Evolutionary conservation across 1,139 yeast species (phyloP).

Genomic region (Dujonia santamariae): DNA sequence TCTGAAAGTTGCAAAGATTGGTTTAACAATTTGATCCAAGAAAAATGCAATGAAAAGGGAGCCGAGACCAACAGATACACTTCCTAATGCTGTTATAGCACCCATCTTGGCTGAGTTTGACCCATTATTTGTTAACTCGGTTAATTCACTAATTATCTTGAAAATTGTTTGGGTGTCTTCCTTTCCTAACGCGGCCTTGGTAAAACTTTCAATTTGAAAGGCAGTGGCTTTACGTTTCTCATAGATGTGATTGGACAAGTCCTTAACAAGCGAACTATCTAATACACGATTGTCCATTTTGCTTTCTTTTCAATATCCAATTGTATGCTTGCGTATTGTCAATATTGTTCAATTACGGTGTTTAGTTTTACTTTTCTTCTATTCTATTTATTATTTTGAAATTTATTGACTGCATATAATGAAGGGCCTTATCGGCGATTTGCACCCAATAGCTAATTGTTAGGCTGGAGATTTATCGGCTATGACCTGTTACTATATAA

Average conservation of each 20-base stretch:
- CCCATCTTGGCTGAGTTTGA: slow-evolving; percentile 49
- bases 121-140: slow-evolving; percentile 40
- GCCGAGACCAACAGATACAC: slow-evolving; percentile 49
- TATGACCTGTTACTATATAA: too few relatives aligned
- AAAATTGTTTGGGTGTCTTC: slow-evolving; percentile 69
- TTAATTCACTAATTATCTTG: slow-evolving; percentile 40
- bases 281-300: slow-evolving; percentile 35
- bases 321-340: too few relatives aligned
- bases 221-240: slow-evolving; percentile 97
- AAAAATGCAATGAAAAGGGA: slow-evolving; percentile 55
- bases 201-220: slow-evolving; percentile 77
- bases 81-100: slow-evolving; percentile 49
- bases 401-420: too few relatives aligned
- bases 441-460: too few relatives aligned
- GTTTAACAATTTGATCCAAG: slow-evolving; percentile 83
- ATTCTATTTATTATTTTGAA: too few relatives aligned
- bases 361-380: too few relatives aligned
- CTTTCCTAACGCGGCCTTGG: slow-evolving; percentile 66
- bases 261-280: slow-evolving; percentile 78
- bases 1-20: slow-evolving; percentile 92
- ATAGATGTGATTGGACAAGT: slow-evolving; percentile 84
- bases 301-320: too few relatives aligned
- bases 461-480: too few relatives aligned
- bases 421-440: too few relatives aligned
- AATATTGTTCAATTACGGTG: too few relatives aligned